Conservation (phyloP, 2,329 filamentous ascomycete genomes). For the Fusarium sulawesiense region DNA sequence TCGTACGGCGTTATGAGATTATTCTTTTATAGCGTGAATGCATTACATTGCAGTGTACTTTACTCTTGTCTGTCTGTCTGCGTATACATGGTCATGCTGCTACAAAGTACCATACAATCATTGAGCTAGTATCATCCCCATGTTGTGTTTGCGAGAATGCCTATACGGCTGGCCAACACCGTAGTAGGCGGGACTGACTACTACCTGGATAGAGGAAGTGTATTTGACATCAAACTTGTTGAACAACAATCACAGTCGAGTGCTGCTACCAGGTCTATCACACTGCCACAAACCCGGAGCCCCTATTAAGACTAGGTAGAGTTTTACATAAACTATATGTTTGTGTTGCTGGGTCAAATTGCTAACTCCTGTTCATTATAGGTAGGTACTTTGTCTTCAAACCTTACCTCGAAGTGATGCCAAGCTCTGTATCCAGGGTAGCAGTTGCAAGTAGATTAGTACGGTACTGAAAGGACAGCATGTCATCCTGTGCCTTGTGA, state of each 20-base stretch:
- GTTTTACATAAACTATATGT: background rate
- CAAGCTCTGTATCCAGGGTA: background rate
- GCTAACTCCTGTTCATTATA: background rate
- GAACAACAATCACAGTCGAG: background rate
- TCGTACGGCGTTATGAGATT: slow-evolving; percentile 24
- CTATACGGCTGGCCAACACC: background rate
- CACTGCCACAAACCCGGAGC: background rate
- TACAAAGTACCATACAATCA: background rate
- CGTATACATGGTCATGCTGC: background rate
- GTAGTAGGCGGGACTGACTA: background rate
- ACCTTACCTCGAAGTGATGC: background rate
- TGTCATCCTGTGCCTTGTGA: background rate
- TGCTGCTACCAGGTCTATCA: background rate
- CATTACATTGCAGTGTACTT: background rate
- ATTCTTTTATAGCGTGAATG: slow-evolving; percentile 7
- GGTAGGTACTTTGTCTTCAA: background rate
- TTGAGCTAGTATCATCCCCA: background rate
- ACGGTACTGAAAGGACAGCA: background rate
- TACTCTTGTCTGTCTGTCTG: background rate
- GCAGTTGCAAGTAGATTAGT: background rate
- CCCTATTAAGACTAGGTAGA: background rate
- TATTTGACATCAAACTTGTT: background rate
- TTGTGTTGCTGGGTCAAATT: background rate
- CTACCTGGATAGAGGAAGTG: background rate
- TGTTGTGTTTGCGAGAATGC: background rate